Evolutionary conservation across 495 filamentous ascomycete species (phyloP).

Genomic region (Neurospora tetrasperma): DNA sequence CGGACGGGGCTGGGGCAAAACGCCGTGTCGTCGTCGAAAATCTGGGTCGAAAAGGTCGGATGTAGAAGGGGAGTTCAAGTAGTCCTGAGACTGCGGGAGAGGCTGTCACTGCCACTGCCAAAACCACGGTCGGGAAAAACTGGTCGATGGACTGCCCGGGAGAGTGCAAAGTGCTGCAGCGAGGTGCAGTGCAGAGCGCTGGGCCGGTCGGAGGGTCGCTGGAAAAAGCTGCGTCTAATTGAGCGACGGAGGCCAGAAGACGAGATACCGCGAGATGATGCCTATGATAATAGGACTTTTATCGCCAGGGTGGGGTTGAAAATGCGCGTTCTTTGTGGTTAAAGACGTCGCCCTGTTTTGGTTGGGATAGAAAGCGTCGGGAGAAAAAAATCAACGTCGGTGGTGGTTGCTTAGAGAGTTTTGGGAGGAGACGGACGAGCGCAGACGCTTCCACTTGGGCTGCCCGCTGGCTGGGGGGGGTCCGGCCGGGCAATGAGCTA

Average conservation of each 20-base stretch:
- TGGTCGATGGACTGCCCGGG: slow-evolving; percentile 7
- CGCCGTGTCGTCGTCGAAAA: slow-evolving; percentile 7
- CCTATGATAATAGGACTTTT: slow-evolving; percentile 16
- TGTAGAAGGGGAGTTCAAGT: slow-evolving; percentile 7
- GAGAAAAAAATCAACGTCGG: slow-evolving; percentile 21
- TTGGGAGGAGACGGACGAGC: slow-evolving; percentile 18
- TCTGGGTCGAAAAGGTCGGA: not conserved
- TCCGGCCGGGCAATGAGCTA: not conserved
- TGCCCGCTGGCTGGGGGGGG: not conserved
- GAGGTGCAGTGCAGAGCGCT: slow-evolving; percentile 11
- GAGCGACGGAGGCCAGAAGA: slow-evolving; percentile 8
- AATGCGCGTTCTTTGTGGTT: slow-evolving; percentile 16
- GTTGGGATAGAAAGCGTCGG: slow-evolving; percentile 16
- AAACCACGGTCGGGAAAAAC: slow-evolving; percentile 20
- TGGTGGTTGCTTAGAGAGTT: slow-evolving; percentile 20
- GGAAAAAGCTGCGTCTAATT: slow-evolving; percentile 16
- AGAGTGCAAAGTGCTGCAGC: slow-evolving; percentile 4
- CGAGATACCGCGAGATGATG: slow-evolving; percentile 11
- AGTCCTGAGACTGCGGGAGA: slow-evolving; percentile 6
- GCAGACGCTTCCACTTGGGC: not conserved
- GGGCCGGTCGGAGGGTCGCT: slow-evolving; percentile 14
- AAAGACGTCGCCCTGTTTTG: slow-evolving; percentile 14
- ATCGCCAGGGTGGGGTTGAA: slow-evolving; percentile 15
- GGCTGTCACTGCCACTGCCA: slow-evolving; percentile 10
- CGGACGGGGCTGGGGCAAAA: slow-evolving; percentile 8